These are phyloP conservation scores for Globisporangium cylindrosporum DNA, from an alignment of 352 stramenopile genomes.

Conservation along the genomic window DNA sequence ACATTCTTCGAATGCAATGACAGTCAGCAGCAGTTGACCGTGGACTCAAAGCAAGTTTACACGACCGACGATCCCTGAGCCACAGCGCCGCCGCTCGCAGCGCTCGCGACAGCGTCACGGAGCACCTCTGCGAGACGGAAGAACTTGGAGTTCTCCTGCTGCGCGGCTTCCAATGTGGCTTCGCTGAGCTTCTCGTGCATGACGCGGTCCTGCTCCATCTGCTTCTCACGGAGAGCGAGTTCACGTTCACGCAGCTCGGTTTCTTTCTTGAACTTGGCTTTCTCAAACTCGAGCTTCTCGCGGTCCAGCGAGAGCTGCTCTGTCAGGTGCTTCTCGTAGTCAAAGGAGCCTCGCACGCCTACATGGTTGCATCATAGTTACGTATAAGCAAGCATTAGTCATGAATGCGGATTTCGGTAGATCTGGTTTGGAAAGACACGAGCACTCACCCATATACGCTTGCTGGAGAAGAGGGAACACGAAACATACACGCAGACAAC, in stretches of 20 bases:
- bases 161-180: slow-evolving; percentile 37
- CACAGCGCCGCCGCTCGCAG: slow-evolving; percentile 8
- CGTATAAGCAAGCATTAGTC: neutral
- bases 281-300: slow-evolving; percentile 72
- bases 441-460: slow-evolving; percentile 24
- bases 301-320: slow-evolving; percentile 72
- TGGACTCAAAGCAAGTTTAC: slow-evolving; percentile 11
- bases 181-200: slow-evolving; percentile 57
- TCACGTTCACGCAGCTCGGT: slow-evolving; percentile 70
- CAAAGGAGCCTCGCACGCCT: slow-evolving; percentile 41
- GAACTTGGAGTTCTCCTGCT: slow-evolving; percentile 56
- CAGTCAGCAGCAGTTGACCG: neutral
- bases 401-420: neutral
- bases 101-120: slow-evolving; percentile 44
- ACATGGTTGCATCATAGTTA: slow-evolving; percentile 3
- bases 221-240: slow-evolving; percentile 55
- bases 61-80: slow-evolving; percentile 32
- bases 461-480: neutral
- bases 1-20: neutral
- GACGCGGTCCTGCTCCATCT: slow-evolving; percentile 56
- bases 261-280: slow-evolving; percentile 70
- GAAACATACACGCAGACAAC: neutral
- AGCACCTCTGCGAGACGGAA: slow-evolving; percentile 59
- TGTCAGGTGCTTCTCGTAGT: slow-evolving; percentile 74
- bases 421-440: neutral